Evolutionary conservation across 2,329 filamentous ascomycete genomes (phyloP).

Genomic region (Chaetomiaceae sp.): DNA sequence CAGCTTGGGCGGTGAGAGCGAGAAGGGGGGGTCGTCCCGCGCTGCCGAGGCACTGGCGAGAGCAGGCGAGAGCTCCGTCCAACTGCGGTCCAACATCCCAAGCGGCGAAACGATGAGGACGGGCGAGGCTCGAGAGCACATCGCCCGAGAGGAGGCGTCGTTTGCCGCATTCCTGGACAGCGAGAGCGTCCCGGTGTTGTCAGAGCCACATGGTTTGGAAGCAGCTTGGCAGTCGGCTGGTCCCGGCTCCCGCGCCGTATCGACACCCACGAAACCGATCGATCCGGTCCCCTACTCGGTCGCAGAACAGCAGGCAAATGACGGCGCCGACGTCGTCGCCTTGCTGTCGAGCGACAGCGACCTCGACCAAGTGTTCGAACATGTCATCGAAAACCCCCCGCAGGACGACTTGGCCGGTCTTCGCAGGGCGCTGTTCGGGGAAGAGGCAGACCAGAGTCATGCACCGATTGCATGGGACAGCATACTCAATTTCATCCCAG

Average conservation of each 20-base stretch:
- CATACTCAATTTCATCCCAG: slow-evolving; percentile 48
- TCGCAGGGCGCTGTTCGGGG: slow-evolving; percentile 37
- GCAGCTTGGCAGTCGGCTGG: slow-evolving; percentile 17
- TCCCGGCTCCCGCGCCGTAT: background rate
- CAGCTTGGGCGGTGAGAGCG: slow-evolving; percentile 8
- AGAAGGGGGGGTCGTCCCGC: slow-evolving; percentile 26
- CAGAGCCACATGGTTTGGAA: slow-evolving; percentile 20
- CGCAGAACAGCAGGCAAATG: slow-evolving; percentile 33
- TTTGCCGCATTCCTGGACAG: slow-evolving; percentile 37
- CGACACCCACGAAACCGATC: background rate
- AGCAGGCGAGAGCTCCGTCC: slow-evolving; percentile 24
- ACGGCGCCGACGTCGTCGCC: slow-evolving; percentile 38
- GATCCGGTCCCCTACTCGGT: slow-evolving; percentile 25
- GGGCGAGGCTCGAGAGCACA: slow-evolving; percentile 28
- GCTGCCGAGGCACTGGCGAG: slow-evolving; percentile 14
- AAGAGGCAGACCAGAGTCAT: slow-evolving; percentile 17
- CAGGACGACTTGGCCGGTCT: slow-evolving; percentile 33
- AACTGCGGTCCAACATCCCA: slow-evolving; percentile 14
- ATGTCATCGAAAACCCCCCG: slow-evolving; percentile 27
- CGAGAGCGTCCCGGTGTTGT: slow-evolving; percentile 21
- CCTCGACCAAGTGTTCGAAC: slow-evolving; percentile 24
- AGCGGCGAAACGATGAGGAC: slow-evolving; percentile 28
- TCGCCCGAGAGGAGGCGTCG: slow-evolving; percentile 31
- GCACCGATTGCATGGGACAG: slow-evolving; percentile 38
- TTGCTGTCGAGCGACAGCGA: slow-evolving; percentile 32